These are phyloP conservation scores for Mucor ambiguus DNA, from an alignment of 371 early-diverging fungal species.

Conservation along the genomic window DNA sequence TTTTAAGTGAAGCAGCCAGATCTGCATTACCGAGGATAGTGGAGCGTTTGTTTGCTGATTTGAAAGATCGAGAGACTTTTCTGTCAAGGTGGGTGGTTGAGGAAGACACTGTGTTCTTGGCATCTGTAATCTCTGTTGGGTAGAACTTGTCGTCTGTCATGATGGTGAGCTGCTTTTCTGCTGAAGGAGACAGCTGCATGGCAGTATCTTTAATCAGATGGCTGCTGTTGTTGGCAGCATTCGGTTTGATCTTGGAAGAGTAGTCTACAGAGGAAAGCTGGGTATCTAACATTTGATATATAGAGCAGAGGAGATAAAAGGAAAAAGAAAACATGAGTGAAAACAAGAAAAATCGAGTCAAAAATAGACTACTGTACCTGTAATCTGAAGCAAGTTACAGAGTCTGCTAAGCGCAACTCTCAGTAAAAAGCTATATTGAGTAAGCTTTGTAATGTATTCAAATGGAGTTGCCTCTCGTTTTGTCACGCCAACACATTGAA, in stretches of 20 bases:
- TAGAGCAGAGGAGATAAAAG: neutral
- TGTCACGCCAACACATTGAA: slow-evolving; percentile 34
- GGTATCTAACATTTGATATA: slow-evolving; percentile 30
- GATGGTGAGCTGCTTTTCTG: slow-evolving; percentile 24
- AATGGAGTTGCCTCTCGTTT: slow-evolving; percentile 37
- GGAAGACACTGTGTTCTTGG: slow-evolving; percentile 38
- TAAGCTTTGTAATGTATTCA: slow-evolving; percentile 78
- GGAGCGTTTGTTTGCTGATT: slow-evolving; percentile 55
- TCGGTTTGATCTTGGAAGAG: slow-evolving; percentile 31
- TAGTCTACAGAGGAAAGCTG: slow-evolving; percentile 47
- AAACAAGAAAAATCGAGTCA: slow-evolving; percentile 3
- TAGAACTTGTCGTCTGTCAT: slow-evolving; percentile 34
- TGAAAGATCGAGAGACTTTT: slow-evolving; percentile 63
- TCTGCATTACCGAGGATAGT: slow-evolving; percentile 48
- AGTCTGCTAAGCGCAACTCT: slow-evolving; percentile 85
- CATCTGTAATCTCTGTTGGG: slow-evolving; percentile 55
- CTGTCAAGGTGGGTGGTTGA: slow-evolving; percentile 60
- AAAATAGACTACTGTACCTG: slow-evolving; percentile 45
- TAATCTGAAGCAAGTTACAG: slow-evolving; percentile 72
- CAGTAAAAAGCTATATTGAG: slow-evolving; percentile 89
- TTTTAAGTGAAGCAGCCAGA: slow-evolving; percentile 14
- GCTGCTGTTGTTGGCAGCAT: neutral
- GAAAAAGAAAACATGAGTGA: neutral
- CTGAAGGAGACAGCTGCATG: slow-evolving; percentile 17
- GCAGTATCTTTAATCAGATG: slow-evolving; percentile 20